phyloP scores from a whole-genome alignment of 352 stramenopile genomes.

The Phytopythium montanum region DNA sequence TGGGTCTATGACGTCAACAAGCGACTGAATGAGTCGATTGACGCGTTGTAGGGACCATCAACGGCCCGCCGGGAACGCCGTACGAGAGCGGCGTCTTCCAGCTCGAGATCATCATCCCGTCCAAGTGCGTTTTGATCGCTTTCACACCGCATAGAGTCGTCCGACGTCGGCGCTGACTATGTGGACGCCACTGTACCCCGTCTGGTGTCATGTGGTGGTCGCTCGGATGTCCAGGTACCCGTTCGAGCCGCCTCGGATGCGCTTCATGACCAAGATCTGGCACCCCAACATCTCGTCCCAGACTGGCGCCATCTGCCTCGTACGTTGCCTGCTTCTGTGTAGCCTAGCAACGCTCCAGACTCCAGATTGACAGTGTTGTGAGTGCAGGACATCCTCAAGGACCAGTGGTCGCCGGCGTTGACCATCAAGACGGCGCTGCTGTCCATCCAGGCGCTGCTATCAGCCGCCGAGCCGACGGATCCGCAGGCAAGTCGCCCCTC shows the following conservation, averaged over 20 bases:
- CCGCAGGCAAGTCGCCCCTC: conserved; percentile 39
- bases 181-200: not conserved
- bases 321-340: conserved; percentile 9
- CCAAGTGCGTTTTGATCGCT: conserved; percentile 65
- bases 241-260: conserved; percentile 95
- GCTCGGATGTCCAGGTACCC: conserved; percentile 80
- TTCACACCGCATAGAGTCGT: too few relatives aligned
- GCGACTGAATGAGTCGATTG: not conserved
- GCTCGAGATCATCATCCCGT: conserved; percentile 94
- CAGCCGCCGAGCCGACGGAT: conserved; percentile 89
- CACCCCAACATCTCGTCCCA: conserved; percentile 98
- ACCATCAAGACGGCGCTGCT: conserved; percentile 97
- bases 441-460: conserved; percentile 95
- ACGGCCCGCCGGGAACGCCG: conserved; percentile 74
- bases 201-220: not conserved
- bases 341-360: not conserved
- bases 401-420: conserved; percentile 94
- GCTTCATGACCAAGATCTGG: conserved; percentile 95
- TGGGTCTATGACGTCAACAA: not conserved
- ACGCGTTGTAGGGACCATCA: conserved; percentile 41
- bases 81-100: conserved; percentile 88
- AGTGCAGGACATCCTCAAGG: conserved; percentile 94
- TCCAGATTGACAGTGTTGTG: not conserved
- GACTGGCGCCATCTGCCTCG: conserved; percentile 96
- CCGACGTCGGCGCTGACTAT: not conserved